phyloP scores from a whole-genome alignment of 169 alveolate genomes.

The Plasmodium coatneyi region DNA sequence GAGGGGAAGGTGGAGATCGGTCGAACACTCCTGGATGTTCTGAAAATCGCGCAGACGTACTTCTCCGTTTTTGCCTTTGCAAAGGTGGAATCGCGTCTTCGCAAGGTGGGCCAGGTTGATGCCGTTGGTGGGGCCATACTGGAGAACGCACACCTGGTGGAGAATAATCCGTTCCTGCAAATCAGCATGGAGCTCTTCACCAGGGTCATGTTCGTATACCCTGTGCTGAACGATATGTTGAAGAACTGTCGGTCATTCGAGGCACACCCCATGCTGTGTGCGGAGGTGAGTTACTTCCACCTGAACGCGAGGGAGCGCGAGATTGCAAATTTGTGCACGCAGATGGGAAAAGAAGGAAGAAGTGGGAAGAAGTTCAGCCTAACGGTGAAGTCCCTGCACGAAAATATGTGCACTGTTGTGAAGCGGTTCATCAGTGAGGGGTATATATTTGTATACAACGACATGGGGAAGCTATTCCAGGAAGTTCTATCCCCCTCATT shows the following conservation, averaged over 20 bases:
- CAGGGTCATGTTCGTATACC: neutral
- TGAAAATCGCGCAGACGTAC: constrained; percentile 7
- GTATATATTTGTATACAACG: constrained; percentile 15
- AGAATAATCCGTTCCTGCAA: constrained; percentile 24
- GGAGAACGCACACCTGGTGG: neutral
- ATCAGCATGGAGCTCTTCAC: constrained; percentile 4
- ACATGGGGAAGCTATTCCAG: neutral
- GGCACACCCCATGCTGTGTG: neutral
- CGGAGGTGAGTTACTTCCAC: constrained; percentile 52
- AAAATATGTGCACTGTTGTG: constrained; percentile 31
- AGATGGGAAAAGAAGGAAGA: neutral
- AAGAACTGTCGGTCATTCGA: constrained; percentile 1
- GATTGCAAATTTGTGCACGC: neutral
- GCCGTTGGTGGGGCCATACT: neutral
- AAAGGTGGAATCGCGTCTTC: neutral
- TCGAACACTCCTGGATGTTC: constrained; percentile 5
- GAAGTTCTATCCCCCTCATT: constrained; percentile 19
- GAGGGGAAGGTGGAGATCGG: neutral
- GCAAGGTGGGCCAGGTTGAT: neutral
- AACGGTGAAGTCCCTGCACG: constrained; percentile 19
- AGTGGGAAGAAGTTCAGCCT: neutral
- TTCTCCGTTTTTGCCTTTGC: constrained; percentile 1
- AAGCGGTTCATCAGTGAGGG: constrained; percentile 40
- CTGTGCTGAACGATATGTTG: constrained; percentile 1
- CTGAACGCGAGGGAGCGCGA: constrained; percentile 11